Percentiles rank a stretch among this genome's conserved stretches.
Conservation (phyloP, 257 asterid genomes). For the Solanum ossicruentum region DNA sequence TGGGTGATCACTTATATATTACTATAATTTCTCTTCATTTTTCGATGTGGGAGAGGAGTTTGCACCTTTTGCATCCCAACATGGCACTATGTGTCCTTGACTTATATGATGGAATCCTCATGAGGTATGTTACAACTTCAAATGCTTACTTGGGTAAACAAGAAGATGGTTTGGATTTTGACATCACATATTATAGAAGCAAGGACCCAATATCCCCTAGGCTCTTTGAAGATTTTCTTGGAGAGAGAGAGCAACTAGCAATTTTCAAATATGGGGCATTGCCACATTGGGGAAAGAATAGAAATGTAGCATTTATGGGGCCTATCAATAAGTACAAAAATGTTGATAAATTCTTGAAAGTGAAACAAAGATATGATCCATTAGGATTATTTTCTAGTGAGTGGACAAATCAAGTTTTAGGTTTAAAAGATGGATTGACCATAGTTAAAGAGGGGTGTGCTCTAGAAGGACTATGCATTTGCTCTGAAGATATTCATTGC, state of each 20-base stretch:
- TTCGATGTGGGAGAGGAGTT: too few relatives aligned
- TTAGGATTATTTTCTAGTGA: conserved; percentile 13
- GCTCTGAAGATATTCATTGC: conserved; percentile 14
- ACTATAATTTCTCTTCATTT: too few relatives aligned
- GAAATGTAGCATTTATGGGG: conserved; percentile 13
- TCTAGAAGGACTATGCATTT: conserved; percentile 15
- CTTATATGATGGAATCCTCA: conserved; percentile 7
- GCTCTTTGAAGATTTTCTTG: conserved; percentile 11
- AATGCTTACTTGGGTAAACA: conserved; percentile 16
- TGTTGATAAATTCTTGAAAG: conserved; percentile 8
- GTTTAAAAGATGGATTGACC: conserved; percentile 4
- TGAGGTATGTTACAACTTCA: conserved; percentile 11
- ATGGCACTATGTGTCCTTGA: conserved; percentile 2
- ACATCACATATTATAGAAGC: conserved; percentile 13
- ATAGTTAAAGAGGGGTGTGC: conserved; percentile 9
- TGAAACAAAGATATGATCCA: conserved; percentile 4
- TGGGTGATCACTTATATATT: too few relatives aligned
- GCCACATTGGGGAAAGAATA: conserved; percentile 24
- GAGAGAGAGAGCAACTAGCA: conserved; percentile 16
- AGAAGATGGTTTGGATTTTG: conserved; percentile 16
- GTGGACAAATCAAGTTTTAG: conserved; percentile 17
- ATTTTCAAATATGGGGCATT: conserved; percentile 9
- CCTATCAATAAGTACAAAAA: conserved; percentile 4
- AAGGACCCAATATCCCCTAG: conserved; percentile 10
- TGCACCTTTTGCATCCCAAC: too few relatives aligned